phyloP scores from a whole-genome alignment of 768 basidiomycete species.

The Suillus hirtellus region DNA sequence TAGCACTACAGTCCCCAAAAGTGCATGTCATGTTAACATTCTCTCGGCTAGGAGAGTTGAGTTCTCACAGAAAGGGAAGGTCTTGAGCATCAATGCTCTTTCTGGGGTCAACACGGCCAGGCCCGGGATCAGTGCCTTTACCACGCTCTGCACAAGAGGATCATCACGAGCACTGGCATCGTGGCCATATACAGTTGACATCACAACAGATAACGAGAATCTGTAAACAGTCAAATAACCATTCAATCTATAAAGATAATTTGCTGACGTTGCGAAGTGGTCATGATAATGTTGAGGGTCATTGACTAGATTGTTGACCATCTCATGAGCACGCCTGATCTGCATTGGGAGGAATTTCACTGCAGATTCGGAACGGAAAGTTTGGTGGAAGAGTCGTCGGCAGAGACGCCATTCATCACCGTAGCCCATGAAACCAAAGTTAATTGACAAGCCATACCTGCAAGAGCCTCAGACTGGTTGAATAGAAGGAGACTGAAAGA shows the following conservation, averaged over 20 bases:
- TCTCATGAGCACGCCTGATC: constrained; percentile 21
- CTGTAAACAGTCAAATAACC: background rate
- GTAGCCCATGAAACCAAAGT: constrained; percentile 4
- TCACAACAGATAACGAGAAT: constrained; percentile 7
- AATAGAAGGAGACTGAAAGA: background rate
- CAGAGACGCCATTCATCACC: constrained; percentile 26
- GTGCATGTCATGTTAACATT: background rate
- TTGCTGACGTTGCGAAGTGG: constrained; percentile 20
- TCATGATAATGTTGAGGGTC: constrained; percentile 30
- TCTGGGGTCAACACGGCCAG: background rate
- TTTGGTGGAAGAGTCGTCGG: constrained; percentile 38
- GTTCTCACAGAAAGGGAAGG: constrained; percentile 10
- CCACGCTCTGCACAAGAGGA: background rate
- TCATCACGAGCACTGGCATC: constrained; percentile 3
- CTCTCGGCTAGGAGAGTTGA: background rate
- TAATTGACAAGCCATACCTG: constrained; percentile 6
- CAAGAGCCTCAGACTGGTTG: background rate
- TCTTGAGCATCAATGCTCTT: constrained; percentile 1
- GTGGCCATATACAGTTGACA: constrained; percentile 11
- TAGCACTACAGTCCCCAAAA: constrained; percentile 7
- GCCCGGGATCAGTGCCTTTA: background rate
- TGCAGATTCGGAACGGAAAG: constrained; percentile 35
- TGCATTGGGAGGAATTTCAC: constrained; percentile 26
- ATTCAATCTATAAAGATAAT: background rate
- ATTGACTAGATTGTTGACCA: constrained; percentile 28